Conservation (phyloP, 2,329 filamentous ascomycete genomes). For the Chaetomium globosum region DNA sequence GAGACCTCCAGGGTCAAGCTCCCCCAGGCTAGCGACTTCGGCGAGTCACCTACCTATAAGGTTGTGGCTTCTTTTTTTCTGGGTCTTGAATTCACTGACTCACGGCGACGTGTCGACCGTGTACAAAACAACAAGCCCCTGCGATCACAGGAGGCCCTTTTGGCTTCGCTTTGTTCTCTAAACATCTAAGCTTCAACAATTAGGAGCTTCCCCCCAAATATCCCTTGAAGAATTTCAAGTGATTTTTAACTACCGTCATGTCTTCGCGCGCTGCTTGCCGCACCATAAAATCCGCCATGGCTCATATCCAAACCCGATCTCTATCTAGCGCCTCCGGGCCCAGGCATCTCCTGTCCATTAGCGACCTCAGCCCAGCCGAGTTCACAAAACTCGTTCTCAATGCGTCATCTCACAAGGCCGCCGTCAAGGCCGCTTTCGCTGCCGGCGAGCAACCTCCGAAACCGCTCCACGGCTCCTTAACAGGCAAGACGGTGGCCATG, state of each 20-base stretch:
- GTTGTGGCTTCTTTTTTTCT: slow-evolving; percentile 19
- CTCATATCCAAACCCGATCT: slow-evolving; percentile 47
- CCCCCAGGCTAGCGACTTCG: slow-evolving; percentile 4
- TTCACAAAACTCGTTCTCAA: slow-evolving; percentile 81
- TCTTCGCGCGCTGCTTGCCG: slow-evolving; percentile 35
- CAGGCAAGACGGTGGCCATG: slow-evolving; percentile 84
- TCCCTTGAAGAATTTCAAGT: not conserved
- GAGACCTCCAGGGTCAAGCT: not conserved
- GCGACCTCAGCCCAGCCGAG: slow-evolving; percentile 78
- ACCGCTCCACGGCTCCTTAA: slow-evolving; percentile 63
- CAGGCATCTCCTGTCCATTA: slow-evolving; percentile 89
- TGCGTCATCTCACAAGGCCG: slow-evolving; percentile 74
- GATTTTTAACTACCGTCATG: slow-evolving; percentile 29
- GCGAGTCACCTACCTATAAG: slow-evolving; percentile 19
- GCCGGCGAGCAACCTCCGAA: slow-evolving; percentile 58
- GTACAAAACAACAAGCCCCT: slow-evolving; percentile 19
- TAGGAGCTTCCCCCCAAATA: not conserved
- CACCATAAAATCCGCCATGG: slow-evolving; percentile 36
- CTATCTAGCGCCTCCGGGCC: slow-evolving; percentile 54
- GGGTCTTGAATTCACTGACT: slow-evolving; percentile 23
- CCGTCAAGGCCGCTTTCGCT: slow-evolving; percentile 61
- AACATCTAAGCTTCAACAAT: not conserved
- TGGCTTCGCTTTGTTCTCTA: not conserved
- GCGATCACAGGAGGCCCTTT: slow-evolving; percentile 12
- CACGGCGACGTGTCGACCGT: slow-evolving; percentile 9